Percentiles rank a stretch among this genome's conserved stretches.
phyloP scores from a whole-genome alignment of 805 yeast genomes.

The Candida sakaeoensis region DNA sequence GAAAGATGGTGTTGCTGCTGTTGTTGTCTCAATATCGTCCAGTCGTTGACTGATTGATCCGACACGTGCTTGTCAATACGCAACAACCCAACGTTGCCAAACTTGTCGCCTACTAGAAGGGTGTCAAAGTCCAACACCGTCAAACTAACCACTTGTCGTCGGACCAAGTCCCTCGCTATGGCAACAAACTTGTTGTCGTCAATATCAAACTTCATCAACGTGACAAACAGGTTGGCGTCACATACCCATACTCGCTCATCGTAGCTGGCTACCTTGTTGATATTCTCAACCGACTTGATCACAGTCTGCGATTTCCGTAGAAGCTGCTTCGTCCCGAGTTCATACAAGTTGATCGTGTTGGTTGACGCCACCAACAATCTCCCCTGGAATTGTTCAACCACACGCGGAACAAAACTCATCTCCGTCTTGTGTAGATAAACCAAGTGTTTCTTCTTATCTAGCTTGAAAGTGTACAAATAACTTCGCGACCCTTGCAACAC shows the following conservation, averaged over 20 bases:
- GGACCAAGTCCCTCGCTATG: slow-evolving; percentile 65
- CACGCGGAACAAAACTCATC: slow-evolving; percentile 44
- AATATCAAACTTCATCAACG: slow-evolving; percentile 51
- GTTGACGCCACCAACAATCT: slow-evolving; percentile 58
- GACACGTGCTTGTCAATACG: slow-evolving; percentile 54
- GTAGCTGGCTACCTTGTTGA: slow-evolving; percentile 53
- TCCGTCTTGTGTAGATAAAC: slow-evolving; percentile 58
- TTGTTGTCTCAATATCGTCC: slow-evolving; percentile 24
- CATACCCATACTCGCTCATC: slow-evolving; percentile 64
- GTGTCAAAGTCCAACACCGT: slow-evolving; percentile 73
- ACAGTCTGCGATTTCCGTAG: slow-evolving; percentile 57
- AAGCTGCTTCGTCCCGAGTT: slow-evolving; percentile 75
- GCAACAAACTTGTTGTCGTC: slow-evolving; percentile 50
- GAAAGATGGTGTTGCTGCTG: slow-evolving; percentile 55
- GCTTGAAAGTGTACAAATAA: slow-evolving; percentile 35
- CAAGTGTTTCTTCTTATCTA: slow-evolving; percentile 32
- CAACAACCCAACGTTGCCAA: slow-evolving; percentile 73
- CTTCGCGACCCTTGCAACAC: slow-evolving; percentile 24
- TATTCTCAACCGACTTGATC: slow-evolving; percentile 42
- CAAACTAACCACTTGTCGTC: slow-evolving; percentile 56
- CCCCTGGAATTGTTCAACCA: slow-evolving; percentile 53
- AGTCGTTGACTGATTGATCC: slow-evolving; percentile 48
- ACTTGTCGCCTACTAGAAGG: slow-evolving; percentile 79
- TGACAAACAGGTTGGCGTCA: slow-evolving; percentile 61
- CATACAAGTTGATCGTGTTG: slow-evolving; percentile 55